Conservation (phyloP, 1,284 basidiomycete species). For the Apiotrichum sp. region DNA sequence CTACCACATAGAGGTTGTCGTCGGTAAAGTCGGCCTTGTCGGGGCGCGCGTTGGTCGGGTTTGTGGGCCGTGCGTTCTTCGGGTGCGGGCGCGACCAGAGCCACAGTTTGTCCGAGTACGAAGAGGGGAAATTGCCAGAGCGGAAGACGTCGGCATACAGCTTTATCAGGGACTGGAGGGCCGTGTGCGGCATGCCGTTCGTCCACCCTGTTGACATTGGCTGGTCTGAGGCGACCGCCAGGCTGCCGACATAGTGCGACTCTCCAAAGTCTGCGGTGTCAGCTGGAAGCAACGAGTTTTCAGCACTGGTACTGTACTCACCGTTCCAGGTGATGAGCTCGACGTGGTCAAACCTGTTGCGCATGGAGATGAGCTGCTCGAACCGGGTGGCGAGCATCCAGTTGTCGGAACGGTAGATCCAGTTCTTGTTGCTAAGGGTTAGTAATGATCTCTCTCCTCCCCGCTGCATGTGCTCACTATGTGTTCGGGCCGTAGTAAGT, state of each 20-base stretch:
- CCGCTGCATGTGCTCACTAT: neutral
- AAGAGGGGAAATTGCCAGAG: slow-evolving; percentile 55
- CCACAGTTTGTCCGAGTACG: slow-evolving; percentile 57
- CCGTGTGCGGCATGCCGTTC: slow-evolving; percentile 41
- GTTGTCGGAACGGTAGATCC: slow-evolving; percentile 62
- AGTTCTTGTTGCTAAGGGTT: slow-evolving; percentile 68
- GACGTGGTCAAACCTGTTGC: slow-evolving; percentile 58
- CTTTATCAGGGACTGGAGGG: slow-evolving; percentile 58
- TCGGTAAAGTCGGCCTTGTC: slow-evolving; percentile 12
- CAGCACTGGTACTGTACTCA: neutral
- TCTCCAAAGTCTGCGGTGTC: slow-evolving; percentile 20
- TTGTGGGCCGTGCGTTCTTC: slow-evolving; percentile 45
- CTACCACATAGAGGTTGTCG: slow-evolving; percentile 27
- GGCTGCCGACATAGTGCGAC: slow-evolving; percentile 23
- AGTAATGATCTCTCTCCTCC: neutral
- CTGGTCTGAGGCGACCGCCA: slow-evolving; percentile 28
- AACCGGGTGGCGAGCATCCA: slow-evolving; percentile 68
- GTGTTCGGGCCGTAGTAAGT: slow-evolving; percentile 48
- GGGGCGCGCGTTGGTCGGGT: slow-evolving; percentile 8
- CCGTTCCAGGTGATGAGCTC: slow-evolving; percentile 51
- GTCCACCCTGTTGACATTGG: slow-evolving; percentile 42
- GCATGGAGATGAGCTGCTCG: slow-evolving; percentile 61
- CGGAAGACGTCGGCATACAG: slow-evolving; percentile 65
- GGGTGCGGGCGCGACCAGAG: slow-evolving; percentile 65
- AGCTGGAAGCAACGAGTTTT: too few relatives aligned